A percentile compares a stretch with the other conserved stretches of the same genome.
Evolutionary conservation across 805 yeast genomes (phyloP).

Genomic region (Lipomyces orientalis): DNA sequence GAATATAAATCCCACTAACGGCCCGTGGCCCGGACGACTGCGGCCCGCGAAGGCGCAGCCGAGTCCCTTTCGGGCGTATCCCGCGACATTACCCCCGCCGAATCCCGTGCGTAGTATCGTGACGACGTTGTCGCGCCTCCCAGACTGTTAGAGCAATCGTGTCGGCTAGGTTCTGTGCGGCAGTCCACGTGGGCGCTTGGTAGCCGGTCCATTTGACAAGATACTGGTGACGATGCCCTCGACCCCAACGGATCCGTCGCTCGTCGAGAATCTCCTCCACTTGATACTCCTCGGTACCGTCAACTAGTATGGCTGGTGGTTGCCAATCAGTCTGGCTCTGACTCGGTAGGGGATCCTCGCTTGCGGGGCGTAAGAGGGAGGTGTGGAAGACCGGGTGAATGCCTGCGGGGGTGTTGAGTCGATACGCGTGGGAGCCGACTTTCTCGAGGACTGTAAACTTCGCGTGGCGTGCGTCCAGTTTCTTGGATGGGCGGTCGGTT

Average conservation of each 20-base stretch:
- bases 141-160: neutral
- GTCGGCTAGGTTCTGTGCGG: neutral
- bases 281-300: neutral
- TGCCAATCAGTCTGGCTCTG: neutral
- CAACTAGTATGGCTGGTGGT: neutral
- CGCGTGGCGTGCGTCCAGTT: neutral
- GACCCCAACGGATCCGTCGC: neutral
- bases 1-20: too few species aligned
- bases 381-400: neutral
- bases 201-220: neutral
- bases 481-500: neutral
- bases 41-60: too few species aligned
- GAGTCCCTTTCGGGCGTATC: neutral
- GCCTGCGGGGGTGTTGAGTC: neutral
- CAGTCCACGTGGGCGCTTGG: neutral
- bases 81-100: neutral
- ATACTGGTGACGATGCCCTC: neutral
- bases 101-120: neutral
- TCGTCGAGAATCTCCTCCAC: neutral
- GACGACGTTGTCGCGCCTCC: neutral
- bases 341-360: neutral
- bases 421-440: conserved; percentile 4
- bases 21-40: too few species aligned
- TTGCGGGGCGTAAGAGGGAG: neutral
- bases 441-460: neutral